These are phyloP conservation scores for Hypoxylon sp. DNA, from an alignment of 2,329 filamentous ascomycete genomes.

Conservation along the genomic window DNA sequence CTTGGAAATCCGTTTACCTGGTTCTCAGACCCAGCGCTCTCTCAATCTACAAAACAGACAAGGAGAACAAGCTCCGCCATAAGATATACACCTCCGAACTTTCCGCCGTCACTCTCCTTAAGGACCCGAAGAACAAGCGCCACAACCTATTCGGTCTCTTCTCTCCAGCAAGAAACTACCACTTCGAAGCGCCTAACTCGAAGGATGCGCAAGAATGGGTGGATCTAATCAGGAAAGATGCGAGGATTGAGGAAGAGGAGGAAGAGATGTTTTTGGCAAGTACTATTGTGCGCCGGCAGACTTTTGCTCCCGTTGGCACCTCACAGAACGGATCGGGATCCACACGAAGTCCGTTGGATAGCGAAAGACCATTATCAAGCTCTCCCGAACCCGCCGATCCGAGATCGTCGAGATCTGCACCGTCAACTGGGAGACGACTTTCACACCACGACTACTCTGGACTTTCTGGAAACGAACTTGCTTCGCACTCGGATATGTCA, in stretches of 20 bases:
- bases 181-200: conserved; percentile 82
- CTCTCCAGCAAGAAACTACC: conserved; percentile 90
- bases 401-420: conserved; percentile 55
- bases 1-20: conserved; percentile 91
- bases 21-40: conserved; percentile 92
- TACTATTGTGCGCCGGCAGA: conserved; percentile 69
- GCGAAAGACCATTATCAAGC: conserved; percentile 67
- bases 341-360: conserved; percentile 50
- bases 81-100: conserved; percentile 91
- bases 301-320: conserved; percentile 55
- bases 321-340: conserved; percentile 46
- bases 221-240: conserved; percentile 81
- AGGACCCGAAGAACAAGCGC: conserved; percentile 88
- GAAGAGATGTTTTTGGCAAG: conserved; percentile 84
- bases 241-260: conserved; percentile 89
- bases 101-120: conserved; percentile 89
- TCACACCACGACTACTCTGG: conserved; percentile 79
- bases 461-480: conserved; percentile 75
- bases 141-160: conserved; percentile 93
- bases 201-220: conserved; percentile 91
- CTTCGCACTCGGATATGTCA: conserved; percentile 89
- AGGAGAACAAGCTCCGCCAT: conserved; percentile 89
- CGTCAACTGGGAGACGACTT: conserved; percentile 62
- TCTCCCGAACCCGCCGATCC: conserved; percentile 72
- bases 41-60: conserved; percentile 92